A percentile compares a stretch with the other conserved stretches of the same genome.
phyloP scores from a whole-genome alignment of 164 flowering plant species.

The Tetracentron sinense region DNA sequence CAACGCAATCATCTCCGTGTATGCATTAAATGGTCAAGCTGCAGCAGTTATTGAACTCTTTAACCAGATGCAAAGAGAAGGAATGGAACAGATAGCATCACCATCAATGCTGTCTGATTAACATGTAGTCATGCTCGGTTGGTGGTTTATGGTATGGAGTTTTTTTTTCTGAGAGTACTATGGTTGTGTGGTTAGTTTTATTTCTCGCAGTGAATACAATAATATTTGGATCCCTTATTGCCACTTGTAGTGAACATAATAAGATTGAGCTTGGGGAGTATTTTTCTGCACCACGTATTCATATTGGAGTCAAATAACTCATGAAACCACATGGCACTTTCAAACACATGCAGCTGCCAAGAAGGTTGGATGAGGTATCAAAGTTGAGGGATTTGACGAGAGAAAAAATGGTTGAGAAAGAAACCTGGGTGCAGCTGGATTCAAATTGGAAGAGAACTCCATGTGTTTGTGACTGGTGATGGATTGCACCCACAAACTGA shows the following conservation, averaged over 20 bases:
- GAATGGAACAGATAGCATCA: conserved; percentile 45
- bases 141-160: conserved; percentile 45
- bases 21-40: conserved; percentile 55
- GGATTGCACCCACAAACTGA: conserved; percentile 37
- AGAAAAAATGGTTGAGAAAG: conserved; percentile 45
- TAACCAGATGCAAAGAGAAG: conserved; percentile 29
- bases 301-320: conserved; percentile 50
- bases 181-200: conserved; percentile 54
- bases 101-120: conserved; percentile 47
- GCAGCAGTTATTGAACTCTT: conserved; percentile 43
- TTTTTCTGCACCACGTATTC: conserved; percentile 30
- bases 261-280: conserved; percentile 39
- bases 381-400: conserved; percentile 44
- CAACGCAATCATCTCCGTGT: conserved; percentile 55
- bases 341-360: conserved; percentile 49
- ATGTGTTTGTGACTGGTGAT: conserved; percentile 51
- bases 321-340: conserved; percentile 55
- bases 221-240: conserved; percentile 45
- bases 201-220: conserved; percentile 50
- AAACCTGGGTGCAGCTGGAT: conserved; percentile 67
- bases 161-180: conserved; percentile 52
- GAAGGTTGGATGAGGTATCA: conserved; percentile 44
- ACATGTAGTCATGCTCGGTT: conserved; percentile 62
- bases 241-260: conserved; percentile 38
- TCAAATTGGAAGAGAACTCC: conserved; percentile 46